phyloP scores from a whole-genome alignment of 2,329 filamentous ascomycete species.

The Mycocentrospora acerina region DNA sequence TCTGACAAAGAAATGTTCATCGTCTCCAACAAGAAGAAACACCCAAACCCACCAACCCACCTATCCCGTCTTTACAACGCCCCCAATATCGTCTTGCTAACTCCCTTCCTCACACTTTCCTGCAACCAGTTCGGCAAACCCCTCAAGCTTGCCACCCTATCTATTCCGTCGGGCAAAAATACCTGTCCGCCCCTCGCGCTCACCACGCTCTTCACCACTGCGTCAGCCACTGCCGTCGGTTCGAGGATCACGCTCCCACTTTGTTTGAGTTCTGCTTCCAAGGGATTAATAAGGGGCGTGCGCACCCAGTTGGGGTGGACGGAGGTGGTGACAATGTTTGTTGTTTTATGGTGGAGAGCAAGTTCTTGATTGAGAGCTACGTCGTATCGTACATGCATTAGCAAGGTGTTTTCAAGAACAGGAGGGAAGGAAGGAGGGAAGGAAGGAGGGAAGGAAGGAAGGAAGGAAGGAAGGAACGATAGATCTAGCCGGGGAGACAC shows the following conservation, averaged over 20 bases:
- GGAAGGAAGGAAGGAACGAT: neutral
- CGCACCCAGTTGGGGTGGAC: conserved; percentile 47
- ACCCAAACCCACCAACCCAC: too few species aligned
- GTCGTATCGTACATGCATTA: conserved; percentile 29
- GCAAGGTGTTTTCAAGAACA: too few species aligned
- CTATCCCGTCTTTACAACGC: too few species aligned
- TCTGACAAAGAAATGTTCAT: too few species aligned
- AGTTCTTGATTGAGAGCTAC: conserved; percentile 43
- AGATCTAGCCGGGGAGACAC: neutral
- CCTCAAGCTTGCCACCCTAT: conserved; percentile 38
- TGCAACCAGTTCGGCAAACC: conserved; percentile 53
- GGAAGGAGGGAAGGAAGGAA: conserved; percentile 43
- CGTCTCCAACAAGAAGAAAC: too few species aligned
- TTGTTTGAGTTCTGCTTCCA: conserved; percentile 33
- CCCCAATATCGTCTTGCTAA: conserved; percentile 18
- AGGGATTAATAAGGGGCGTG: conserved; percentile 43
- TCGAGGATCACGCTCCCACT: conserved; percentile 38
- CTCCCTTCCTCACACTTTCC: conserved; percentile 34
- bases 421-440: conserved; percentile 50
- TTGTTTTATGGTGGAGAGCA: conserved; percentile 41
- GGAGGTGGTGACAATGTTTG: conserved; percentile 44
- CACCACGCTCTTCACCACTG: conserved; percentile 45
- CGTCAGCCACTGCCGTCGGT: conserved; percentile 42
- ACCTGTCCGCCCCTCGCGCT: conserved; percentile 44
- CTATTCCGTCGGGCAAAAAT: conserved; percentile 33